Percentiles rank a stretch among this genome's conserved stretches.
Evolutionary conservation across 2,329 filamentous ascomycete genomes (phyloP).

Genomic region (Monosporascus sp.): DNA sequence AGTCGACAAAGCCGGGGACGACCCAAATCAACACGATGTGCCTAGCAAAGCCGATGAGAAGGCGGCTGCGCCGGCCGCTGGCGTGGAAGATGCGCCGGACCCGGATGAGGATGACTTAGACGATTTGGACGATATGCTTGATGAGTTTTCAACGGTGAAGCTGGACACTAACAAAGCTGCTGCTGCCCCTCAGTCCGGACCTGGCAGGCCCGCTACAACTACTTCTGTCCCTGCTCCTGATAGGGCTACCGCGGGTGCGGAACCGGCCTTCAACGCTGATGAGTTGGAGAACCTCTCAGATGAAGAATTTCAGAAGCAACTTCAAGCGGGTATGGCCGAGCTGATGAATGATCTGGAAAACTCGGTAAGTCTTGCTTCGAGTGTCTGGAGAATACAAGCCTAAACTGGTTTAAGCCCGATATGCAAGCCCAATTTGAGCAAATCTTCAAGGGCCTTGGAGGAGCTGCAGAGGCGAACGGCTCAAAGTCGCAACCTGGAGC

Average conservation of each 20-base stretch:
- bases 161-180: constrained; percentile 41
- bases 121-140: constrained; percentile 90
- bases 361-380: constrained; percentile 37
- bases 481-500: constrained; percentile 17
- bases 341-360: constrained; percentile 67
- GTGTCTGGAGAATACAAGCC: no score
- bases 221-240: constrained; percentile 12
- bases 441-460: constrained; percentile 67
- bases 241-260: constrained; percentile 14
- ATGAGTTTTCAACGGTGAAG: constrained; percentile 74
- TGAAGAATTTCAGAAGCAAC: constrained; percentile 74
- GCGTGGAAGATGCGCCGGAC: constrained; percentile 63
- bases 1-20: constrained; percentile 7
- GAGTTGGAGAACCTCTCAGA: constrained; percentile 50
- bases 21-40: constrained; percentile 8
- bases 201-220: constrained; percentile 15
- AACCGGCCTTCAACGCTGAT: constrained; percentile 3
- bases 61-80: constrained; percentile 17
- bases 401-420: constrained; percentile 44
- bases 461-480: constrained; percentile 34
- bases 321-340: constrained; percentile 87
- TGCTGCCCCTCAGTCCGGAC: constrained; percentile 14
- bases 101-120: constrained; percentile 90
- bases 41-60: constrained; percentile 16
- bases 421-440: constrained; percentile 75